Evolutionary conservation across 2,329 filamentous ascomycete species (phyloP), one percentile per base, ranked within the genome.

Genomic region (Coniochaeta sp.): DNA sequence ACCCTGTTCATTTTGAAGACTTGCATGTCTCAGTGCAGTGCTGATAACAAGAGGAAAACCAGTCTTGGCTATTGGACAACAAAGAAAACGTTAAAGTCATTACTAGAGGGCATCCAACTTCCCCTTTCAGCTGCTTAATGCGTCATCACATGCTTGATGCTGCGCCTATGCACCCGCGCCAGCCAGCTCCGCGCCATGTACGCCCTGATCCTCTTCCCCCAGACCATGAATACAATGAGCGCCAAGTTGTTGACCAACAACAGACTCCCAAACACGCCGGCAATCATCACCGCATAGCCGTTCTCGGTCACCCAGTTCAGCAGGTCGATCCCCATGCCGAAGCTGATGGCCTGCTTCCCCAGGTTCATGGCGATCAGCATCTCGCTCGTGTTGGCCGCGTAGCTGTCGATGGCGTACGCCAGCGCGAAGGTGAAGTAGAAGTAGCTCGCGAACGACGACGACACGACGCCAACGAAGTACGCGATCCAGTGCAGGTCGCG

Each of bases 331-430:
- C 78, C 77, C 69, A 83, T 77, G 1, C 79, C 80, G 62, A 83
- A 83, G 60, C 76, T 80, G 58, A 83, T 81, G 2, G 80, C 79
- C 69, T 83, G 80, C 67, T 83, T 83, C 12, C 81, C 81, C n/a
- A 83, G 66, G 63, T 82, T 82, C 76, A 83, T 83, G 3, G 80
- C 80, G 62, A 83, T 86, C 12, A 86, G 75, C 83, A 86, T 85
- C 71, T 86, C 83, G 26, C 78, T 80, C n/a, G 82, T 81, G 64
- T 85, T 83, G 36, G 78, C 74, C 22, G 79, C 80, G 69, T 86
- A 84, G 58, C 77, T 80, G 66, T 86, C 83, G 40, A 86, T 79
- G 1, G 83, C 82, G 65, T 87, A 86, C 2, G 83, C 83, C 9
- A 87, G 74, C 12, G 82, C 81, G 65, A 85, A 83, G 16, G 78